phyloP scores from a whole-genome alignment of 2,329 filamentous ascomycete genomes.

The Cladosporium sp. region DNA sequence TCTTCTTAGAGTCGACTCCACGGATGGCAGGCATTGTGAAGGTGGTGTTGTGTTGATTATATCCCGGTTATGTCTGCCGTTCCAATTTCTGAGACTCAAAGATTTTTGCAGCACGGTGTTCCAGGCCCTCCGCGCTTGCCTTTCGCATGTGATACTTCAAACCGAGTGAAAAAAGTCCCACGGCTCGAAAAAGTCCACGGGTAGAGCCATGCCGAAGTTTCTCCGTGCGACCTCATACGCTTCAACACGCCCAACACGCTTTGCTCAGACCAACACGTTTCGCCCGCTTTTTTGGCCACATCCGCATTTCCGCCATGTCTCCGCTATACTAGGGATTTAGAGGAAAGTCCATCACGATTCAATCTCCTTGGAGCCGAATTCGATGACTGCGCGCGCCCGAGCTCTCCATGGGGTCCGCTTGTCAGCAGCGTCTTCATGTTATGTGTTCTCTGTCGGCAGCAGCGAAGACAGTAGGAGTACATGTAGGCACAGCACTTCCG shows the following conservation, averaged over 20 bases:
- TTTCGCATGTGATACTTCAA: not conserved
- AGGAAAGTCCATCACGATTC: not conserved
- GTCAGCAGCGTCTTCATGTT: not conserved
- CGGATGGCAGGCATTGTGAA: conserved; percentile 46
- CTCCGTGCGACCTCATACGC: not conserved
- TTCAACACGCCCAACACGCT: too few species aligned
- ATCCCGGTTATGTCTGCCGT: not conserved
- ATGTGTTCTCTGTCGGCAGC: too few species aligned
- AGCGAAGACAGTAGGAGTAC: not conserved
- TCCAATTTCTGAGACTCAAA: not conserved
- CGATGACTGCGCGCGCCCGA: too few species aligned
- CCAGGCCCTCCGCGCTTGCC: not conserved
- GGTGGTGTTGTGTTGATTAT: not conserved
- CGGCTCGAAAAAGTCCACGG: too few species aligned
- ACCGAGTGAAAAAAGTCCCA: too few species aligned
- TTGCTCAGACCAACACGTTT: conserved; percentile 10
- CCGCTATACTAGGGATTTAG: not conserved
- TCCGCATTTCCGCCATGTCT: not conserved
- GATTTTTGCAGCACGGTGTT: not conserved
- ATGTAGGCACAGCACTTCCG: not conserved
- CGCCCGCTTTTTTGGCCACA: not conserved
- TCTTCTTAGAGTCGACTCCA: conserved; percentile 45
- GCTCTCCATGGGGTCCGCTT: too few species aligned
- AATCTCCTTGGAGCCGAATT: not conserved
- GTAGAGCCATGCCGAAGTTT: not conserved